These are phyloP conservation scores for Nicotiana obtusifolia DNA, from an alignment of 257 asterid genomes.

Conservation along the genomic window DNA sequence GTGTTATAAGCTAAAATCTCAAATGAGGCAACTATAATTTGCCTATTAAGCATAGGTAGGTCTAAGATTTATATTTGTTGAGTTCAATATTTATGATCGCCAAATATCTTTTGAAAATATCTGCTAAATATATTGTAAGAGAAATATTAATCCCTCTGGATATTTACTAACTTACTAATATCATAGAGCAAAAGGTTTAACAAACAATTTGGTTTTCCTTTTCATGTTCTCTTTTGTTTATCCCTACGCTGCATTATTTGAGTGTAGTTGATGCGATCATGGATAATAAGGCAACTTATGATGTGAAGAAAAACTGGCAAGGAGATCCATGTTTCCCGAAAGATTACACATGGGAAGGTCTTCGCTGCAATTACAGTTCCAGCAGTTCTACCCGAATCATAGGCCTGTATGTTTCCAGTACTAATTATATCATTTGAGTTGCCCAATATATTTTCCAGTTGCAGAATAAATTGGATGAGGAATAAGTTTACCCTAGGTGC, in stretches of 20 bases:
- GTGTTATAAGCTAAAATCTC: not conserved
- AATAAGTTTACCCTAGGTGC: not conserved
- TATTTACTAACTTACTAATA: not conserved
- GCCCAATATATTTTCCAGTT: not conserved
- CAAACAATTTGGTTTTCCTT: not conserved
- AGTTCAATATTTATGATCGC: too few relatives aligned
- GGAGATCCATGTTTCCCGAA: constrained; percentile 42
- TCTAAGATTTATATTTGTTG: too few relatives aligned
- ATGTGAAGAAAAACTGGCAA: constrained; percentile 29
- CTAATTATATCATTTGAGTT: not conserved
- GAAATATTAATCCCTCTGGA: not conserved
- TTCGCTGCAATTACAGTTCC: constrained; percentile 26
- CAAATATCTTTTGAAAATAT: too few relatives aligned
- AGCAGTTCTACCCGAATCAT: constrained; percentile 17
- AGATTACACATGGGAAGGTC: constrained; percentile 28
- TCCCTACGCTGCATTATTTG: not conserved
- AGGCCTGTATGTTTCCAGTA: constrained; percentile 23
- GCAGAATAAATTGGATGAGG: not conserved
- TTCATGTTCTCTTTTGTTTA: not conserved
- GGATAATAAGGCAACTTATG: constrained; percentile 23
- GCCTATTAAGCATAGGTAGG: not conserved
- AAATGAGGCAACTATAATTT: not conserved
- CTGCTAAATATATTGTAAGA: not conserved
- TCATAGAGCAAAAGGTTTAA: not conserved
- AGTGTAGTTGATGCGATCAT: constrained; percentile 22